These are phyloP conservation scores for Podila clonocystis DNA, from an alignment of 192 early-diverging fungal species.

Conservation along the genomic window DNA sequence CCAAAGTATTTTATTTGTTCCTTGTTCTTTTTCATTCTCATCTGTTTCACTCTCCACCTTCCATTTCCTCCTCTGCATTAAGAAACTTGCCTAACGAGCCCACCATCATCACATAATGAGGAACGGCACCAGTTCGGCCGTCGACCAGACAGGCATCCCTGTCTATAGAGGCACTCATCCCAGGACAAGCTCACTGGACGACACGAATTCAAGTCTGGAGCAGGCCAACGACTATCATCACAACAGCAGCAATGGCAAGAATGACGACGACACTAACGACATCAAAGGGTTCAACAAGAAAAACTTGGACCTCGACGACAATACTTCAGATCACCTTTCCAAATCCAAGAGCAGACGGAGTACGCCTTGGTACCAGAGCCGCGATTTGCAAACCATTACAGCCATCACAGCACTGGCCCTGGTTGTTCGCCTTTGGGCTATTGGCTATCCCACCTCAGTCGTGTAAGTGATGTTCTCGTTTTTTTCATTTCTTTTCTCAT, in stretches of 20 bases:
- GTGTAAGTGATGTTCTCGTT: constrained; percentile 51
- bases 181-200: not conserved
- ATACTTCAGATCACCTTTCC: constrained; percentile 1
- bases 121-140: constrained; percentile 35
- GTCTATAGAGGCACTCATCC: constrained; percentile 16
- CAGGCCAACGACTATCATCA: not conserved
- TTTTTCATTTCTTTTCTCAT: no score
- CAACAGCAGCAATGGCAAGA: not conserved
- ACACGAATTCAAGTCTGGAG: not conserved
- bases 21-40: no score
- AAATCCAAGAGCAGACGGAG: constrained; percentile 28
- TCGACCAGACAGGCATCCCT: constrained; percentile 26
- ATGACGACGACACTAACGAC: not conserved
- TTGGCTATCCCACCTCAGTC: constrained; percentile 55
- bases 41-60: no score
- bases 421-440: constrained; percentile 53
- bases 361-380: constrained; percentile 38
- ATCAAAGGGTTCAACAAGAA: not conserved
- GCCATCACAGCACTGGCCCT: constrained; percentile 46
- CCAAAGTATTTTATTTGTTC: no score
- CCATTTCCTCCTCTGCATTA: no score
- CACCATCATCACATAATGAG: constrained; percentile 9
- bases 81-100: no score
- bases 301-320: constrained; percentile 9
- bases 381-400: constrained; percentile 34